Percentiles rank a stretch among this genome's conserved stretches.
Conservation (phyloP, 768 basidiomycete species). For the Lanmaoa pseudosensibilis region DNA sequence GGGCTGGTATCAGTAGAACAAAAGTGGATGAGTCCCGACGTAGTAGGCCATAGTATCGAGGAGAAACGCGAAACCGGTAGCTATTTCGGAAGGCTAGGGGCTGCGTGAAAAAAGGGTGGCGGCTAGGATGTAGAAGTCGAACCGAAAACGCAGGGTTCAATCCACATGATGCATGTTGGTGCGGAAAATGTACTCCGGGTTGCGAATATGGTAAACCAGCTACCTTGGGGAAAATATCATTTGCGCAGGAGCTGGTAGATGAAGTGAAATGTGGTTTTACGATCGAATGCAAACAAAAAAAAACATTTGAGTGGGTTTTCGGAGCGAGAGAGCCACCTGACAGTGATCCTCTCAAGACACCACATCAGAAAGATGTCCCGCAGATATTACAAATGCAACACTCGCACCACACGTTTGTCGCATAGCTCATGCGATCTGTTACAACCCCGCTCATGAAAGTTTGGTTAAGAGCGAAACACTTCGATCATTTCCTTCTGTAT, state of each 20-base stretch:
- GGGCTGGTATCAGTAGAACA: neutral
- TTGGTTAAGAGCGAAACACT: neutral
- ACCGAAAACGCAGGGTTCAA: neutral
- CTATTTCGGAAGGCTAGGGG: neutral
- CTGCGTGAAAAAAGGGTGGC: conserved; percentile 8
- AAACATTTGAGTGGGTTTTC: neutral
- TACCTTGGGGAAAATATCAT: neutral
- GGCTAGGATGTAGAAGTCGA: neutral
- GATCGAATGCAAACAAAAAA: conserved; percentile 1
- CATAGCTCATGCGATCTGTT: conserved; percentile 12
- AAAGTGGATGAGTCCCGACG: neutral
- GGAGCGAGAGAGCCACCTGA: neutral
- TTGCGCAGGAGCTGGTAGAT: neutral
- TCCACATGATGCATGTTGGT: conserved; percentile 5
- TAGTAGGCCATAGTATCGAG: neutral
- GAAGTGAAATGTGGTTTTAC: neutral
- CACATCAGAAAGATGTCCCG: conserved; percentile 12
- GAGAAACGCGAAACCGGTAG: neutral
- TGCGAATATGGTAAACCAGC: neutral
- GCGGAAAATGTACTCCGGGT: conserved; percentile 1
- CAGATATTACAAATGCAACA: conserved; percentile 11
- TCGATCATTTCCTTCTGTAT: conserved; percentile 14
- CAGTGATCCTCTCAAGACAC: neutral
- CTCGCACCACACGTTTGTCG: conserved; percentile 18
- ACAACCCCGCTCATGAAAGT: conserved; percentile 5